A percentile compares a stretch with the other conserved stretches of the same genome.
These are phyloP conservation scores for Backusella tarrabulga DNA, from an alignment of 192 early-diverging fungal species.

Conservation along the genomic window DNA sequence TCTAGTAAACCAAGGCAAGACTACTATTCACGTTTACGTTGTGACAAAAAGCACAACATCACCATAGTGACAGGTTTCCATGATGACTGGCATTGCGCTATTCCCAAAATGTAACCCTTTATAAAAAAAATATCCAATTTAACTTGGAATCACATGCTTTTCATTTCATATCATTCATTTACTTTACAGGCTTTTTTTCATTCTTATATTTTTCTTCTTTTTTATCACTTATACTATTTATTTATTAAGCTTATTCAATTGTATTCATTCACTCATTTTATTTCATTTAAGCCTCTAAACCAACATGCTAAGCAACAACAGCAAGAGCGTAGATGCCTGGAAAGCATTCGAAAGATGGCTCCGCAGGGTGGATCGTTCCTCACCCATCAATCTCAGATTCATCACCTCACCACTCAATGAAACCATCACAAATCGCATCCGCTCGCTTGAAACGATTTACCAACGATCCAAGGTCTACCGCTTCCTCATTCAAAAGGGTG, in stretches of 20 bases:
- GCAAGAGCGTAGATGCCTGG: background rate
- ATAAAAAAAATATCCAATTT: background rate
- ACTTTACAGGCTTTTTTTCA: background rate
- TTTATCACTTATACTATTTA: background rate
- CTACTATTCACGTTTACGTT: no score
- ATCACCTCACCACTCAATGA: slow-evolving; percentile 14
- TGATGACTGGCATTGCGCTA: background rate
- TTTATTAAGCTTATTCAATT: background rate
- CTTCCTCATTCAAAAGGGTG: slow-evolving; percentile 22
- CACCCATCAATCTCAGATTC: slow-evolving; percentile 29
- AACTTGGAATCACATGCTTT: background rate
- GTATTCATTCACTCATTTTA: background rate
- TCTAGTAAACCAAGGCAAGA: no score
- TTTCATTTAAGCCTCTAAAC: background rate
- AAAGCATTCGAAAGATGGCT: slow-evolving; percentile 1
- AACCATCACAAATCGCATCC: slow-evolving; percentile 12
- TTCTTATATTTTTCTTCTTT: background rate
- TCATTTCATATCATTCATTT: background rate
- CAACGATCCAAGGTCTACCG: slow-evolving; percentile 2
- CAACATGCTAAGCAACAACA: background rate
- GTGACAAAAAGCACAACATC: no score
- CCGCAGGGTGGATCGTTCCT: background rate
- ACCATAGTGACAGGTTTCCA: no score
- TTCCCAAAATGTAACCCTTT: background rate
- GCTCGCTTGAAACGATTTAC: slow-evolving; percentile 21